These are phyloP conservation scores for Daldinia grandis DNA, from an alignment of 495 filamentous ascomycete species.

Conservation along the genomic window DNA sequence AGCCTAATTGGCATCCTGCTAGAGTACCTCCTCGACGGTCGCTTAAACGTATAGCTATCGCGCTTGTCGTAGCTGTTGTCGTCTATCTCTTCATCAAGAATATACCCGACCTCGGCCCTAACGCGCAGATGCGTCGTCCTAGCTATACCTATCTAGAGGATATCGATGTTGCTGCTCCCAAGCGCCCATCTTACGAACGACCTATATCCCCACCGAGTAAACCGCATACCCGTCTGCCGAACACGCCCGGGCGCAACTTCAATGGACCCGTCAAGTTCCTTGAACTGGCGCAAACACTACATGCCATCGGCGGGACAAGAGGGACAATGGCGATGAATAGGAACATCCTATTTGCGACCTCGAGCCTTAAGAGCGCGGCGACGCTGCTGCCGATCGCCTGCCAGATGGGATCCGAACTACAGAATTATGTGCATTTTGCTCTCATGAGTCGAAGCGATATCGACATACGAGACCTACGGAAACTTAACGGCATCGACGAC, in stretches of 20 bases:
- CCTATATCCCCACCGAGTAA: conserved; percentile 13
- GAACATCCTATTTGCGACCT: conserved; percentile 67
- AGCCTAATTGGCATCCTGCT: conserved; percentile 50
- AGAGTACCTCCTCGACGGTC: conserved; percentile 49
- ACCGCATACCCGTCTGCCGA: conserved; percentile 16
- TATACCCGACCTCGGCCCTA: conserved; percentile 49
- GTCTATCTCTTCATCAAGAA: conserved; percentile 57
- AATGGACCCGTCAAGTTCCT: conserved; percentile 52
- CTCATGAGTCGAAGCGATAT: conserved; percentile 65
- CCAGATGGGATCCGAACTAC: conserved; percentile 63
- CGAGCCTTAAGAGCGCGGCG: conserved; percentile 63
- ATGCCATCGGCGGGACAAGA: conserved; percentile 50
- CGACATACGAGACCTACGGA: conserved; percentile 57
- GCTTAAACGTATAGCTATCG: conserved; percentile 50
- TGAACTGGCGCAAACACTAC: conserved; percentile 49
- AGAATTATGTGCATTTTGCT: conserved; percentile 68
- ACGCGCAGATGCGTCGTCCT: conserved; percentile 32
- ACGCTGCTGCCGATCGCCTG: conserved; percentile 67
- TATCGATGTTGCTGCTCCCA: conserved; percentile 29
- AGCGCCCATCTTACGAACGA: conserved; percentile 19
- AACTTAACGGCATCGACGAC: conserved; percentile 64
- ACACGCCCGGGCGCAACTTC: conserved; percentile 39
- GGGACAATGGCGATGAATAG: conserved; percentile 53
- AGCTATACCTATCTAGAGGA: conserved; percentile 14
- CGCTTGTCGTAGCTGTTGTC: conserved; percentile 41